Conservation (phyloP, 2,329 filamentous ascomycete species). For the Colletotrichum abscissum region DNA sequence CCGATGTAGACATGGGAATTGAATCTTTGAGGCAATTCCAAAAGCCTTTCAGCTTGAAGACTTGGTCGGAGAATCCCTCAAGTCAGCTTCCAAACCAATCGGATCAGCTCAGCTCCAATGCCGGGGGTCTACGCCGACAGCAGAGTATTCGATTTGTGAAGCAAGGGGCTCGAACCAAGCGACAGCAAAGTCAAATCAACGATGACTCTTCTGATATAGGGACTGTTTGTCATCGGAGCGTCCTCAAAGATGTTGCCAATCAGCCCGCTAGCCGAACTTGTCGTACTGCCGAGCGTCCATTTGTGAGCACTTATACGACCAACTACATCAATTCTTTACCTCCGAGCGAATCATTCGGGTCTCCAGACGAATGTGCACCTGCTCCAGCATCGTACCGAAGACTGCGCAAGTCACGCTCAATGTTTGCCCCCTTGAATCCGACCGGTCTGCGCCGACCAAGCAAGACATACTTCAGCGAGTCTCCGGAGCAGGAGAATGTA, state of each 20-base stretch:
- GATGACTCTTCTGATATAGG: background rate
- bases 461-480: constrained; percentile 24
- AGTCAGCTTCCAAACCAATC: constrained; percentile 33
- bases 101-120: constrained; percentile 24
- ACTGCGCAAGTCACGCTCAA: constrained; percentile 66
- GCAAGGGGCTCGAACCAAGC: constrained; percentile 33
- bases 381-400: constrained; percentile 60
- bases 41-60: background rate
- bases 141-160: constrained; percentile 68
- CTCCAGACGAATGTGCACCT: constrained; percentile 58
- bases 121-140: constrained; percentile 50
- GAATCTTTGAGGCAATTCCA: constrained; percentile 18
- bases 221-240: background rate
- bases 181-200: background rate
- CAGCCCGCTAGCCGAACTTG: background rate
- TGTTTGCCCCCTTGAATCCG: constrained; percentile 54
- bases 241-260: constrained; percentile 1
- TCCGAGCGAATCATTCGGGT: constrained; percentile 9
- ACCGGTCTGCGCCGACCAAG: constrained; percentile 5
- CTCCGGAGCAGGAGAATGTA: background rate
- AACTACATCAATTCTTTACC: constrained; percentile 29
- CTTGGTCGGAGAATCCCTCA: background rate
- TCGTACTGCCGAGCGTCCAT: background rate
- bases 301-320: constrained; percentile 15
- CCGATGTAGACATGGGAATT: constrained; percentile 46